Percentiles rank a stretch among this genome's conserved stretches.
phyloP scores from a whole-genome alignment of 345 rosid genomes.

The Erodium maritimum region DNA sequence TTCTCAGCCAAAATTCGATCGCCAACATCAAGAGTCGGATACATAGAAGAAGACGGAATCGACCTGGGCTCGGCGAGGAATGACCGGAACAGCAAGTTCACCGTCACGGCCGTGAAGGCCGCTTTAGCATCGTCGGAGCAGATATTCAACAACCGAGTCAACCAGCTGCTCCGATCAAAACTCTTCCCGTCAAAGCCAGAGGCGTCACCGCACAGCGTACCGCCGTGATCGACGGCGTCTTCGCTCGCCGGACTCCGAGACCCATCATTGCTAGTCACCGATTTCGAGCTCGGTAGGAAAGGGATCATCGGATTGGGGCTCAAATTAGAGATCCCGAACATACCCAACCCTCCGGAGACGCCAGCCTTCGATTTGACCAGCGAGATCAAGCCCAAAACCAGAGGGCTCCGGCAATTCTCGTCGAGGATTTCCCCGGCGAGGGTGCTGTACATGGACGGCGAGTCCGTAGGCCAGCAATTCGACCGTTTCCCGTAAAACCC shows the following conservation, averaged over 20 bases:
- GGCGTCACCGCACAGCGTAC: conserved; percentile 19
- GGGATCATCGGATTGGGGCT: conserved; percentile 54
- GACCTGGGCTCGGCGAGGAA: conserved; percentile 78
- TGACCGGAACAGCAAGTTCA: conserved; percentile 62
- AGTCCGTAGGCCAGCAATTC: conserved; percentile 13
- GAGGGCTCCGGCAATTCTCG: conserved; percentile 25
- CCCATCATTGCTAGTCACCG: no score
- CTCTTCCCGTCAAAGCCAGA: conserved; percentile 19
- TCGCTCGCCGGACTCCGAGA: conserved; percentile 36
- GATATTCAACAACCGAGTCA: conserved; percentile 36
- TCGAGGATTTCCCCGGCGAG: conserved; percentile 39
- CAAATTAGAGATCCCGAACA: conserved; percentile 41
- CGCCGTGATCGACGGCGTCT: conserved; percentile 34
- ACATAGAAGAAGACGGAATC: conserved; percentile 75
- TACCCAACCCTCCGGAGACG: conserved; percentile 14
- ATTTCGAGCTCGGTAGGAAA: conserved; percentile 52
- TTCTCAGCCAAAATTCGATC: conserved; percentile 85
- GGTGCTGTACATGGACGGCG: conserved; percentile 24
- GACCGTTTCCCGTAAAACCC: conserved; percentile 5
- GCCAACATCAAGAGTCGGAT: conserved; percentile 79
- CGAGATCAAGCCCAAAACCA: conserved; percentile 41
- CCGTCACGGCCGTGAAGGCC: conserved; percentile 65
- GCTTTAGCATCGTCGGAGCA: conserved; percentile 89
- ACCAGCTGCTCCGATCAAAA: conserved; percentile 52
- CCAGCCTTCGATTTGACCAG: conserved; percentile 36